Evolutionary conservation across 768 basidiomycete species (phyloP), one percentile per base, ranked within the genome.

Genomic region (Kwoniella sp.): DNA sequence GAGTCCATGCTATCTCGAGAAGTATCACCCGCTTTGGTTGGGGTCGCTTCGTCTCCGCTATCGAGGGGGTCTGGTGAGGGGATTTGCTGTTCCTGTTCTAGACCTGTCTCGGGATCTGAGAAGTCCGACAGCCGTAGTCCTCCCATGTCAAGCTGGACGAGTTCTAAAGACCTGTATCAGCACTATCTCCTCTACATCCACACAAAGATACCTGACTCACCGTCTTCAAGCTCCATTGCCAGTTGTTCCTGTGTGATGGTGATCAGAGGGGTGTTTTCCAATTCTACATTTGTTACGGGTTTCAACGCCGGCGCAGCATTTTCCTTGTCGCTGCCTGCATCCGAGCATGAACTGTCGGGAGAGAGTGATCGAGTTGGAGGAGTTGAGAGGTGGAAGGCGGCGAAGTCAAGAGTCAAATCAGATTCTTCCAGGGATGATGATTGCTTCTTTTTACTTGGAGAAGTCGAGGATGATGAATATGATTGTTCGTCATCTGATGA

Each of bases 281-380:
- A 3, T 15, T 44, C 40, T 19, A 19, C 8, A 19, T 9, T 4
- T 44, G 17, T 19, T 15, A 19, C 3, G 8, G 10, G 40, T 19
- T 15, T 44, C 17, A 44, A 9, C 10, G 17, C 40, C 17, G 40
- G 40, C 40, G 17, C 40, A 9, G 17, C 40, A 44, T 44, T 44
- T 61, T 76, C 74, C 56, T 73, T 73, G 47, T 74, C 75, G 40
- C 72, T 74, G n/a, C 55, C 64, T 17, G 26, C 58, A 26, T 68
- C 63, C 22, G 55, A 67, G 2, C 24, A 36, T 36, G 44, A 19
- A 52, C 46, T 50, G 17, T 40, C 17, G 15, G 49, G 24, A 1
- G 17, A 40, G n/a, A n/a, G n/a, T n/a, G n/a, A 10, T 9, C 17
- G n/a, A 10, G 40, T 4, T 33, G 17, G 59, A 55, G 44, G 61